Percentiles rank a stretch among this genome's conserved stretches.
Conservation (phyloP, 768 basidiomycete species). For the Leccinum boreale region DNA sequence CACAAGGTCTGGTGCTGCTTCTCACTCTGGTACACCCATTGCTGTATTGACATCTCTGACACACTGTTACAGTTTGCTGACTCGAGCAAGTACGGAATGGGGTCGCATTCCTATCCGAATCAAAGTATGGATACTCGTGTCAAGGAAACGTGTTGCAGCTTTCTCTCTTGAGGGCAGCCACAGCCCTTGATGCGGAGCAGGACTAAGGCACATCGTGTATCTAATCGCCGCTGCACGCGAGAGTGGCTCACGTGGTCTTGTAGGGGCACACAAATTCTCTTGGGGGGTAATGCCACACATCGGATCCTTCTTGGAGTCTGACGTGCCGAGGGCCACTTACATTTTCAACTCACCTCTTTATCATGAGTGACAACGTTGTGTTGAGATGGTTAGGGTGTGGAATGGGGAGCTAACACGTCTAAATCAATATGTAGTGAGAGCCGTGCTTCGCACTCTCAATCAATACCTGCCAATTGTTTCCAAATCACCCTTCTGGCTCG, state of each 20-base stretch:
- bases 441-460: conserved; percentile 12
- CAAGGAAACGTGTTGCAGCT: conserved; percentile 83
- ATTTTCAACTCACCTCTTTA: conserved; percentile 82
- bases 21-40: not conserved
- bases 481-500: conserved; percentile 58
- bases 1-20: conserved; percentile 62
- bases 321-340: conserved; percentile 78
- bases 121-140: conserved; percentile 91
- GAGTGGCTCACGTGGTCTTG: not conserved
- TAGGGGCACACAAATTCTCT: conserved; percentile 78
- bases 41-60: not conserved
- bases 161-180: conserved; percentile 84
- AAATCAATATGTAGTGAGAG: conserved; percentile 20
- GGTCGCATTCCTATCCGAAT: conserved; percentile 90
- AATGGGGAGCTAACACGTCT: conserved; percentile 1
- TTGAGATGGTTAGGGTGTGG: not conserved
- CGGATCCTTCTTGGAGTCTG: conserved; percentile 86
- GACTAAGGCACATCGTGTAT: conserved; percentile 62
- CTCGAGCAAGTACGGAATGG: conserved; percentile 91
- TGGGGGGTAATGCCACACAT: conserved; percentile 91
- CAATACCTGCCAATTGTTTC: conserved; percentile 21
- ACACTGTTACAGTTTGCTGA: conserved; percentile 64
- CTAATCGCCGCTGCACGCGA: not conserved
- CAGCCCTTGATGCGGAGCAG: conserved; percentile 87
- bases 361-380: conserved; percentile 38